Conservation (phyloP, 257 asterid species). For the Solanum arcanum region DNA sequence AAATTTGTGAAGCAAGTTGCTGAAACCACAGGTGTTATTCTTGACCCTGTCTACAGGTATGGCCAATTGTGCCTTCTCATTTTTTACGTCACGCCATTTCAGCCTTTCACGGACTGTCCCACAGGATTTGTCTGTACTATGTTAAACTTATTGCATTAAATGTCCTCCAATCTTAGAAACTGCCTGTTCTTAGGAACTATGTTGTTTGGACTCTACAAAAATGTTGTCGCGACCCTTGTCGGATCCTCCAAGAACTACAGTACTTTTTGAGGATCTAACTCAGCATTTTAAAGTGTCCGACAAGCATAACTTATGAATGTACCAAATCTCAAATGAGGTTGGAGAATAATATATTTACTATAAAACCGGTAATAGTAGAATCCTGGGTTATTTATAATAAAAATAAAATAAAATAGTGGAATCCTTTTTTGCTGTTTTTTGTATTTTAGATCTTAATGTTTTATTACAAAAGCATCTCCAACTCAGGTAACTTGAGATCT, state of each 20-base stretch:
- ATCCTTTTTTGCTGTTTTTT: neutral
- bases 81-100: neutral
- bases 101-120: neutral
- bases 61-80: neutral
- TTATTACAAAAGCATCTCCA: neutral
- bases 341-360: neutral
- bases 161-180: neutral
- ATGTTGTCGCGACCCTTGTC: neutral
- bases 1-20: slow-evolving; percentile 75
- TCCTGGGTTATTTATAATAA: neutral
- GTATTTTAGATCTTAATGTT: neutral
- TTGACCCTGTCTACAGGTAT: slow-evolving; percentile 96
- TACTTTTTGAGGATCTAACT: neutral
- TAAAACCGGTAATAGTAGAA: neutral
- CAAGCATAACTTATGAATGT: neutral
- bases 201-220: neutral
- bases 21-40: slow-evolving; percentile 76
- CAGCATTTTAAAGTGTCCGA: neutral
- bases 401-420: neutral
- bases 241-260: neutral
- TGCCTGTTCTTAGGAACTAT: neutral
- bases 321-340: neutral
- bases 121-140: neutral
- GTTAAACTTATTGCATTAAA: neutral
- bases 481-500: neutral